Conservation (phyloP, 1,284 basidiomycete genomes). For the Naganishia liquefaciens region DNA sequence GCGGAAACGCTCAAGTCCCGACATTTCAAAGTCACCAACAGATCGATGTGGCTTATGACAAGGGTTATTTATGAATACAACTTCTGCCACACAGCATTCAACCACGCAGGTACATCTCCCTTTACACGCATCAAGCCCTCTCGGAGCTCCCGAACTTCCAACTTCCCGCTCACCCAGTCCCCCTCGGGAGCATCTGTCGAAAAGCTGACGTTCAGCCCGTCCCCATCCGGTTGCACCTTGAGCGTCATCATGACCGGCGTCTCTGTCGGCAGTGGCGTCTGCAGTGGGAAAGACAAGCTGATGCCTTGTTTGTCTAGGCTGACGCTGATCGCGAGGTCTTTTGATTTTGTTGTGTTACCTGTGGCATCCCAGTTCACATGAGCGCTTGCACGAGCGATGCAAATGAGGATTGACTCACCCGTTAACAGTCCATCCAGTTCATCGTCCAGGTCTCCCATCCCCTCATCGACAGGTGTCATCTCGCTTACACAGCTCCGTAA, state of each 20-base stretch:
- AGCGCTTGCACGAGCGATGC: neutral
- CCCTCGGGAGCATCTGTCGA: neutral
- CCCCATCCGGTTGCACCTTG: conserved; percentile 1
- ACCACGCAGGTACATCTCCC: conserved; percentile 18
- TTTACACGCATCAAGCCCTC: neutral
- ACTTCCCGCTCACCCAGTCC: neutral
- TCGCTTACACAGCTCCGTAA: neutral
- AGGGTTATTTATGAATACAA: neutral
- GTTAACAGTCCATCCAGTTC: conserved; percentile 12
- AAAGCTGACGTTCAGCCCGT: neutral
- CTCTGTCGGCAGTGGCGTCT: neutral
- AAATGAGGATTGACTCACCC: neutral
- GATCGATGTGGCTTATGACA: too few species aligned
- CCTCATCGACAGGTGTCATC: neutral
- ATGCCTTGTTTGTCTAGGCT: neutral
- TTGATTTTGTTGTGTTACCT: neutral
- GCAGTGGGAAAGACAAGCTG: conserved; percentile 3
- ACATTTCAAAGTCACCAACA: neutral
- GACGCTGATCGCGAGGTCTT: conserved; percentile 1
- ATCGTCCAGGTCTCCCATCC: conserved; percentile 2
- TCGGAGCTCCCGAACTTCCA: neutral
- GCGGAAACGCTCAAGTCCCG: neutral
- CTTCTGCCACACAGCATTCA: neutral
- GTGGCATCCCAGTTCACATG: neutral
- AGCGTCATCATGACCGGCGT: neutral